phyloP scores from a whole-genome alignment of 2,329 filamentous ascomycete genomes.

The Monilinia polystroma region DNA sequence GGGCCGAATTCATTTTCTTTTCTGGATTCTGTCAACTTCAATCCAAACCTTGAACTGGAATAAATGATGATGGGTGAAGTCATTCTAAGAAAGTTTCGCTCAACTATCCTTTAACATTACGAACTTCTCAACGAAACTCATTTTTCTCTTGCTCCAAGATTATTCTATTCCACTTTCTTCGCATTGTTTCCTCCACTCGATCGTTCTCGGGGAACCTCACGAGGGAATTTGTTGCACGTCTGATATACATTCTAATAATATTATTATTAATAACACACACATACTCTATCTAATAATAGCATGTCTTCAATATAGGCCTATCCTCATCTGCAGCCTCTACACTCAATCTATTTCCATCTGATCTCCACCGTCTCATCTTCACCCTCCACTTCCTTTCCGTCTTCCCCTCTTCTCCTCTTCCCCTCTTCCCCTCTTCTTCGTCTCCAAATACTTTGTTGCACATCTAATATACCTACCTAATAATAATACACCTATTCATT shows the following conservation, averaged over 20 bases:
- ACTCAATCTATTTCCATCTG: neutral
- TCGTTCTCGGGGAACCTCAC: neutral
- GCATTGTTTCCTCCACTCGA: neutral
- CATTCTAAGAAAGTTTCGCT: neutral
- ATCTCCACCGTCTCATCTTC: neutral
- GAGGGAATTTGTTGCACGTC: constrained; percentile 7
- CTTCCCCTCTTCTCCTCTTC: neutral
- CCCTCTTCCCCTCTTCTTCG: too few species aligned
- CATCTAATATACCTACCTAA: constrained; percentile 1
- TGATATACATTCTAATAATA: neutral
- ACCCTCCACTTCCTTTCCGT: neutral
- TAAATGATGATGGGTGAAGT: neutral
- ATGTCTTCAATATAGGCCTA: neutral
- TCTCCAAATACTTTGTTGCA: neutral
- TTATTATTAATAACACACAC: neutral
- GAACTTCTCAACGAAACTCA: neutral
- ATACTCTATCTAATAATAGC: neutral
- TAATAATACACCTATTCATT: neutral
- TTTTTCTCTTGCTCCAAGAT: neutral
- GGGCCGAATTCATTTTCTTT: neutral
- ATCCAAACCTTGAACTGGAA: neutral
- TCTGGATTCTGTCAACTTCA: neutral
- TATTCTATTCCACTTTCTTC: neutral
- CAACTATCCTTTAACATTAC: neutral
- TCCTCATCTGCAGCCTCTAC: neutral